Percentiles rank a stretch among this genome's conserved stretches.
phyloP scores from a whole-genome alignment of 306 rosid species.

The Alnus glutinosa region DNA sequence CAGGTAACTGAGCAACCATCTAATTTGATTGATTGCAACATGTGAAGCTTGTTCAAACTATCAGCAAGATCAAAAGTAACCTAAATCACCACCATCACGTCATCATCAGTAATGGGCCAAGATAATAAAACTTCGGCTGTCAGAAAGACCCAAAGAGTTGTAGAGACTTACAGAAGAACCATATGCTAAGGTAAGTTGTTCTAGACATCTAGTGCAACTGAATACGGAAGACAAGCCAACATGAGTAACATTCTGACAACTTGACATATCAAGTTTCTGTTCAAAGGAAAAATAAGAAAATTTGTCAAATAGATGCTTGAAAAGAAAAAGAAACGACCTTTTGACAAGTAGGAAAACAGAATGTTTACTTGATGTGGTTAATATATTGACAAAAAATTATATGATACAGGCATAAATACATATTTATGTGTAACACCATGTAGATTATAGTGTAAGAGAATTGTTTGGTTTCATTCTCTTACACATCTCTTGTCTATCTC shows the following conservation, averaged over 20 bases:
- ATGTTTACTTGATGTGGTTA: neutral
- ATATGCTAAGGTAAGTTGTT: slow-evolving; percentile 67
- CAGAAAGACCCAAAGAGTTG: slow-evolving; percentile 1
- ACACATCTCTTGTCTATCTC: no score
- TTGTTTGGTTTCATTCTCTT: no score
- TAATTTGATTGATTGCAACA: slow-evolving; percentile 72
- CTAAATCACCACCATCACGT: slow-evolving; percentile 45
- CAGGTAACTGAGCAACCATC: slow-evolving; percentile 69
- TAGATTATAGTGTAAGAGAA: neutral
- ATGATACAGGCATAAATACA: neutral
- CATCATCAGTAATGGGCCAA: slow-evolving; percentile 16
- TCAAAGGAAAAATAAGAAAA: slow-evolving; percentile 20
- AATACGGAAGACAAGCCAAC: slow-evolving; percentile 66
- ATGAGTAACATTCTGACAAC: slow-evolving; percentile 73
- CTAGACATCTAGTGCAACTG: slow-evolving; percentile 45
- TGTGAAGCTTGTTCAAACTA: slow-evolving; percentile 63
- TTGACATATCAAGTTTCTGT: slow-evolving; percentile 87
- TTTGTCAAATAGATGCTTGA: slow-evolving; percentile 22
- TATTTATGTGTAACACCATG: neutral
- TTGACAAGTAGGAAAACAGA: slow-evolving; percentile 3
- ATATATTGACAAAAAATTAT: neutral
- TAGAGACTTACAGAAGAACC: slow-evolving; percentile 72
- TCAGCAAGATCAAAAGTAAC: slow-evolving; percentile 70
- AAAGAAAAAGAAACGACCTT: slow-evolving; percentile 14
- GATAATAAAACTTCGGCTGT: slow-evolving; percentile 8